Conservation (phyloP, 805 yeast genomes). For the Lipomyces starkeyi region DNA sequence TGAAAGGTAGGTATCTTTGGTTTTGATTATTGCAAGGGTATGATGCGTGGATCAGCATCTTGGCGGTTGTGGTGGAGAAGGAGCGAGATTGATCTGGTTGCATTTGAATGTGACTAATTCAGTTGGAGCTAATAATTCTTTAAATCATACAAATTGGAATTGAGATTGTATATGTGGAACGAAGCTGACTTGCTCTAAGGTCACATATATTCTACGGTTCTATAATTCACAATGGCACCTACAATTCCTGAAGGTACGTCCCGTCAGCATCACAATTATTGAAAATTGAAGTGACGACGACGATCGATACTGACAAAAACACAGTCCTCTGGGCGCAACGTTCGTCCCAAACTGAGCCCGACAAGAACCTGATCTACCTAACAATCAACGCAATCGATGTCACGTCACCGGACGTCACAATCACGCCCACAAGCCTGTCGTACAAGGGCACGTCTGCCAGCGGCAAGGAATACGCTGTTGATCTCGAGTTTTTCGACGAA, state of each 20-base stretch:
- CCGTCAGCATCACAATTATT: too few species aligned
- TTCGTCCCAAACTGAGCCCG: constrained; percentile 71
- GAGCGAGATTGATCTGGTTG: background rate
- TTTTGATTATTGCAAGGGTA: background rate
- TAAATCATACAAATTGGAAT: too few species aligned
- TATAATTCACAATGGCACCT: constrained; percentile 17
- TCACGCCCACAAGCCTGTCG: constrained; percentile 61
- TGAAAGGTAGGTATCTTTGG: background rate
- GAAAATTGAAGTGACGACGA: too few species aligned
- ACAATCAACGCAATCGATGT: constrained; percentile 79
- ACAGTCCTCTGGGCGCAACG: constrained; percentile 95
- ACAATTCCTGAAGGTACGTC: constrained; percentile 21
- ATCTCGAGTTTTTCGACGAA: constrained; percentile 76
- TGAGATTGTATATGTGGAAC: too few species aligned
- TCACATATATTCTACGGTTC: constrained; percentile 1
- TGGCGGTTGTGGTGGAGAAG: background rate
- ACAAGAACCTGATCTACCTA: constrained; percentile 75
- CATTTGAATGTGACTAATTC: too few species aligned
- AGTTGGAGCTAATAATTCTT: too few species aligned
- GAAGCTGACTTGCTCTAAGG: background rate
- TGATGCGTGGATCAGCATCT: background rate
- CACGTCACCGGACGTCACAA: constrained; percentile 61
- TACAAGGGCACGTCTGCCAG: constrained; percentile 59
- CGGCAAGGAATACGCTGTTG: constrained; percentile 59
- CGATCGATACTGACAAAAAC: background rate